Conservation (phyloP, 495 filamentous ascomycete genomes). For the Penicillium coffeae region DNA sequence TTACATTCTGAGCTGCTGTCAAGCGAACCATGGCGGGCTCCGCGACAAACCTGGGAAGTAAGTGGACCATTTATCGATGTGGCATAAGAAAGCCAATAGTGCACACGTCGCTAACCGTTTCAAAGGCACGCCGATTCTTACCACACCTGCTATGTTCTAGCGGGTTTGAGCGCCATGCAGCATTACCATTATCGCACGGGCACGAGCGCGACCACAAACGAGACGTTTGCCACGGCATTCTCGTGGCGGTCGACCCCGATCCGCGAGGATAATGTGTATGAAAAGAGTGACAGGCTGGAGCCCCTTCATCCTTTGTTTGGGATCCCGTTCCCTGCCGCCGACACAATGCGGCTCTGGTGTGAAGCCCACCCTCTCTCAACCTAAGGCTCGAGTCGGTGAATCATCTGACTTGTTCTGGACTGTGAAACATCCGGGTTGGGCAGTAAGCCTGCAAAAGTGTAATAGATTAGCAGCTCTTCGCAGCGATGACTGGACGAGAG, state of each 20-base stretch:
- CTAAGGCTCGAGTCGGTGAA: constrained; percentile 10
- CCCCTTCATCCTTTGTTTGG: constrained; percentile 81
- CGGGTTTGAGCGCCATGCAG: constrained; percentile 79
- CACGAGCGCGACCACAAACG: constrained; percentile 29
- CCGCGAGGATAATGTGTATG: constrained; percentile 43
- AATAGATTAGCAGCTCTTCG: background rate
- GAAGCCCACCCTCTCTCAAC: constrained; percentile 28
- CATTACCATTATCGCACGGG: constrained; percentile 64
- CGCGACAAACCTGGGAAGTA: constrained; percentile 92
- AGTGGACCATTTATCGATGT: constrained; percentile 27
- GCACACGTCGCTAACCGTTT: constrained; percentile 12
- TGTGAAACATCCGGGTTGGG: constrained; percentile 3
- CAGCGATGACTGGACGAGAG: background rate
- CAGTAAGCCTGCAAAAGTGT: background rate
- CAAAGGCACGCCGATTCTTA: constrained; percentile 76
- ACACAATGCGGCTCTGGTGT: constrained; percentile 62
- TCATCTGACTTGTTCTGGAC: constrained; percentile 5
- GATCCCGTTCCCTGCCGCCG: constrained; percentile 67
- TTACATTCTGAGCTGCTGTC: constrained; percentile 87
- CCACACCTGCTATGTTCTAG: constrained; percentile 86
- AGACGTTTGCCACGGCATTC: constrained; percentile 52
- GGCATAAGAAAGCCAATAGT: background rate
- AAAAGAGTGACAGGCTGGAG: constrained; percentile 44
- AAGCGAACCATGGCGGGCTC: constrained; percentile 73
- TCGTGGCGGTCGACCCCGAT: constrained; percentile 58